Evolutionary conservation across 352 stramenopile species (phyloP).

Genomic region (Phytophthora tentaculata): DNA sequence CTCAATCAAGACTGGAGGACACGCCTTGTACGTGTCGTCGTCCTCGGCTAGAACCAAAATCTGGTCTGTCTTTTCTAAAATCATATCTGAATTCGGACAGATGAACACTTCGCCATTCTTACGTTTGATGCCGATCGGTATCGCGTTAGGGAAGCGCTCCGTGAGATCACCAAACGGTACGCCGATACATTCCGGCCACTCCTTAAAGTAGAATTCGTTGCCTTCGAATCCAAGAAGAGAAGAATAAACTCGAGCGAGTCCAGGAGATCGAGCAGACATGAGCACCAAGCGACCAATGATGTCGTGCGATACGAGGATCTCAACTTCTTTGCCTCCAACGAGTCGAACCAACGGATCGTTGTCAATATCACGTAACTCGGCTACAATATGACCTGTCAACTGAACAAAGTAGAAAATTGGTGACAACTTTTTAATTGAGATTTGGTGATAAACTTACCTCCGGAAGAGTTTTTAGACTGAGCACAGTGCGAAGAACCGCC

Average conservation of each 20-base stretch:
- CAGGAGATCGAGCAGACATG: constrained; percentile 81
- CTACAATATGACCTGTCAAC: constrained; percentile 81
- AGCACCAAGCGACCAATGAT: constrained; percentile 88
- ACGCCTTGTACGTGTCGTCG: constrained; percentile 86
- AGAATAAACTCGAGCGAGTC: constrained; percentile 71
- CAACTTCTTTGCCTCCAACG: constrained; percentile 76
- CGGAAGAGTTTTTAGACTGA: constrained; percentile 79
- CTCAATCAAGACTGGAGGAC: constrained; percentile 44
- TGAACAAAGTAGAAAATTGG: constrained; percentile 13
- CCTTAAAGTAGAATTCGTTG: constrained; percentile 90
- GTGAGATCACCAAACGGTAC: constrained; percentile 65
- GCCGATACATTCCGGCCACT: constrained; percentile 82
- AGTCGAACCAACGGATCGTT: constrained; percentile 82
- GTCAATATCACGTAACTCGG: constrained; percentile 86
- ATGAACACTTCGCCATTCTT: constrained; percentile 62
- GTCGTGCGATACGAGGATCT: constrained; percentile 88
- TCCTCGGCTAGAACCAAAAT: constrained; percentile 88
- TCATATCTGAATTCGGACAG: constrained; percentile 43
- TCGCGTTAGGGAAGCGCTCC: constrained; percentile 80
- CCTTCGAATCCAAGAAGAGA: constrained; percentile 84
- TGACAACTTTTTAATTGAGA: background rate
- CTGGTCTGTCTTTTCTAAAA: constrained; percentile 57
- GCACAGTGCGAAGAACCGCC: constrained; percentile 70
- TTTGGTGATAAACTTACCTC: constrained; percentile 32
- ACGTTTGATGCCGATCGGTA: constrained; percentile 80